Conservation (phyloP, 1,139 yeast genomes). For the Fermentozyma sake region DNA sequence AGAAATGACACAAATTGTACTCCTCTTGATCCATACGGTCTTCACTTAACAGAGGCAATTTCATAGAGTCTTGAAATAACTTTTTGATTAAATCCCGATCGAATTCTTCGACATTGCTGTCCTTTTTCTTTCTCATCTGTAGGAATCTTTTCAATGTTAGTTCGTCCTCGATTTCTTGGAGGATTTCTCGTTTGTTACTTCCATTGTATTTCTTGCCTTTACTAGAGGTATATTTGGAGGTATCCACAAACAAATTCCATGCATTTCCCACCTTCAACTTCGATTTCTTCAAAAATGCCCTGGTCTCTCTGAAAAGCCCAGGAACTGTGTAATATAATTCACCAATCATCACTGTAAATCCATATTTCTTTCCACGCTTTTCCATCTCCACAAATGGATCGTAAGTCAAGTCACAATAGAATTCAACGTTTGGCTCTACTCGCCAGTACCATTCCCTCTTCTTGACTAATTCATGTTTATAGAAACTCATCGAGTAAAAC, state of each 20-base stretch:
- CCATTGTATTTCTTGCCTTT: constrained; percentile 24
- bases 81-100: constrained; percentile 9
- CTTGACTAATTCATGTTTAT: constrained; percentile 65
- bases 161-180: constrained; percentile 24
- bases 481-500: constrained; percentile 74
- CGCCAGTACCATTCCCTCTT: constrained; percentile 90
- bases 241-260: constrained; percentile 52
- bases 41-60: constrained; percentile 35
- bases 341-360: constrained; percentile 71
- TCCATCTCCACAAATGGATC: constrained; percentile 88
- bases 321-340: constrained; percentile 81
- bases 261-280: constrained; percentile 49
- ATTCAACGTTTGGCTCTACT: constrained; percentile 86
- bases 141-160: constrained; percentile 23
- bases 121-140: constrained; percentile 10
- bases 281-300: constrained; percentile 48
- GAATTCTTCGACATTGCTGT: constrained; percentile 12
- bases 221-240: constrained; percentile 22
- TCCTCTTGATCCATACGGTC: constrained; percentile 63
- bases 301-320: constrained; percentile 67
- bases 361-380: constrained; percentile 64
- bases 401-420: constrained; percentile 84
- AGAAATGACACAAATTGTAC: constrained; percentile 81
- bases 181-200: constrained; percentile 16
- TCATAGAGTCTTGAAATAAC: constrained; percentile 20